Conservation (phyloP, 495 filamentous ascomycete species). For the Aspergillus sparsus region DNA sequence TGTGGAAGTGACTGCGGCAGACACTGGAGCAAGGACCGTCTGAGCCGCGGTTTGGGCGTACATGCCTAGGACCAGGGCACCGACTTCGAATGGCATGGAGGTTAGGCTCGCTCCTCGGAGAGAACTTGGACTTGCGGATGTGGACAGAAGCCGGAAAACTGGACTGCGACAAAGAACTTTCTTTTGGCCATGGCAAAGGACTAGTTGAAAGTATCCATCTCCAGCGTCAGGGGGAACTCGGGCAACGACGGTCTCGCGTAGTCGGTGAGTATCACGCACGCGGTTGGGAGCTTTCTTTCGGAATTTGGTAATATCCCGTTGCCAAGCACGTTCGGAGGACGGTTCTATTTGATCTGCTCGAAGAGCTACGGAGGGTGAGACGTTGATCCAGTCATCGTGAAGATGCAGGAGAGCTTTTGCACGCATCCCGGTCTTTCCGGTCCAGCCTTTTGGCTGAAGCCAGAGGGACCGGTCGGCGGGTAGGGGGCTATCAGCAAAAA, state of each 20-base stretch:
- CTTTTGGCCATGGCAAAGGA: conserved; percentile 56
- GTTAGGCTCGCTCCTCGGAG: conserved; percentile 64
- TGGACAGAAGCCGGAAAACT: conserved; percentile 63
- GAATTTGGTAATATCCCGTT: conserved; percentile 64
- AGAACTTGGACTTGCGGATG: conserved; percentile 57
- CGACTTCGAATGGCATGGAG: conserved; percentile 64
- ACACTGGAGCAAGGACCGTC: conserved; percentile 51
- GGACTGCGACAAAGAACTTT: conserved; percentile 65
- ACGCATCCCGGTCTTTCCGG: conserved; percentile 67
- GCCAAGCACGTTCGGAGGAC: conserved; percentile 62
- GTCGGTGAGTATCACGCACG: conserved; percentile 46
- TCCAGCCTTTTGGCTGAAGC: conserved; percentile 67
- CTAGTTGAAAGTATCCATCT: conserved; percentile 68
- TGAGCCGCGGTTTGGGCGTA: conserved; percentile 52
- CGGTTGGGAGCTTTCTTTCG: conserved; percentile 48
- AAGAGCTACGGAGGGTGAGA: conserved; percentile 57
- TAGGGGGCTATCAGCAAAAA: conserved; percentile 59
- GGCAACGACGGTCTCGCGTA: conserved; percentile 62
- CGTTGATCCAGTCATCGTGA: conserved; percentile 61
- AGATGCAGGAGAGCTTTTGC: conserved; percentile 59
- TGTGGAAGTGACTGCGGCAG: conserved; percentile 39
- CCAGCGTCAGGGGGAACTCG: conserved; percentile 61
- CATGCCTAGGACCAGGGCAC: conserved; percentile 56
- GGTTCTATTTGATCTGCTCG: conserved; percentile 45
- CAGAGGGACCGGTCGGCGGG: conserved; percentile 61